Conservation (phyloP, 306 rosid genomes). For the Lathyrus oleraceus region DNA sequence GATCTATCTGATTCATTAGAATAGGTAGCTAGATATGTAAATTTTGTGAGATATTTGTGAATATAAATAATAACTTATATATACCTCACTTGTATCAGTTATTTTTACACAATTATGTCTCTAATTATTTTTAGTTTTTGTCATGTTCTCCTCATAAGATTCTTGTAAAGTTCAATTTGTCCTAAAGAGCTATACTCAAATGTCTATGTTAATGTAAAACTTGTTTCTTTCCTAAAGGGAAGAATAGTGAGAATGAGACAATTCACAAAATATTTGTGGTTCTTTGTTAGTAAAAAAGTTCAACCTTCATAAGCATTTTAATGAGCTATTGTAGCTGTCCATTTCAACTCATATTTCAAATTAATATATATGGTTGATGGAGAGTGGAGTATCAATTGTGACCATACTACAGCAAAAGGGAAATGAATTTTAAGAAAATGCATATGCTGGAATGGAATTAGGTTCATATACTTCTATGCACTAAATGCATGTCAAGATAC, state of each 20-base stretch:
- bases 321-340: too few species aligned
- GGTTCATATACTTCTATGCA: not conserved
- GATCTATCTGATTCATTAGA: slow-evolving; percentile 16
- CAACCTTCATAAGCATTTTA: too few species aligned
- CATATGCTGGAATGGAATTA: not conserved
- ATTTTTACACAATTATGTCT: too few species aligned
- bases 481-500: not conserved
- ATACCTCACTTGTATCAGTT: not conserved
- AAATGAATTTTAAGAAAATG: not conserved
- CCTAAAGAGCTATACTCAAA: not conserved
- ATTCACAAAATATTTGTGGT: not conserved
- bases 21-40: slow-evolving; percentile 31
- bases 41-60: not conserved
- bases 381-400: too few species aligned
- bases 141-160: not conserved
- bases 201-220: not conserved
- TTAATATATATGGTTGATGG: too few species aligned
- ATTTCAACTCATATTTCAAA: too few species aligned
- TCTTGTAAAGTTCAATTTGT: not conserved
- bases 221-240: not conserved
- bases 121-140: not conserved
- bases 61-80: not conserved
- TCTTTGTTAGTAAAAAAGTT: not conserved
- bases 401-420: too few species aligned
- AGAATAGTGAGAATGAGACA: not conserved